These are phyloP conservation scores for Penicillium sp. DNA, from an alignment of 2,329 filamentous ascomycete genomes.

Conservation along the genomic window DNA sequence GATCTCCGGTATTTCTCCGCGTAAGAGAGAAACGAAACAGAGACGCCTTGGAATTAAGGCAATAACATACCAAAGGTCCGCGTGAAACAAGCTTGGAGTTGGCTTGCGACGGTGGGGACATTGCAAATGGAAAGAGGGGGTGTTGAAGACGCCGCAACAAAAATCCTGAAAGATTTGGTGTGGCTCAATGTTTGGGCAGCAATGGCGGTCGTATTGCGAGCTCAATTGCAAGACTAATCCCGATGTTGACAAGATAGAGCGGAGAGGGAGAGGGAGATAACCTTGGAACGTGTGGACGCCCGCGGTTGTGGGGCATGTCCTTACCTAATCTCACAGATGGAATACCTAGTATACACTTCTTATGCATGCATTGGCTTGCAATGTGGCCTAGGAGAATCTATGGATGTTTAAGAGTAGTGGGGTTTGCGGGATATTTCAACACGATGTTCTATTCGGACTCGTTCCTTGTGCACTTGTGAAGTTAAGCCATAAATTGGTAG, in stretches of 20 bases:
- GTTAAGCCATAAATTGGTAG: no score
- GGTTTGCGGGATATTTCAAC: no score
- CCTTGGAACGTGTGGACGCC: no score
- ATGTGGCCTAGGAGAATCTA: no score
- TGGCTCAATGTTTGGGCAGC: constrained; percentile 4
- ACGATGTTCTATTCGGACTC: no score
- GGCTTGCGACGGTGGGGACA: constrained; percentile 24
- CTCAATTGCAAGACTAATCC: constrained; percentile 4
- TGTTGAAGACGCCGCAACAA: neutral
- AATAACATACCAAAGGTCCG: constrained; percentile 35
- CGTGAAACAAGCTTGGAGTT: constrained; percentile 33
- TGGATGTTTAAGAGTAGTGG: no score
- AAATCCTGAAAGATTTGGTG: neutral
- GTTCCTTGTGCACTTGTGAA: no score
- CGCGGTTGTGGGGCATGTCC: constrained; percentile 5
- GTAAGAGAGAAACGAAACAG: no score
- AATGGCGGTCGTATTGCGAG: neutral
- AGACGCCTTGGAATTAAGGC: neutral
- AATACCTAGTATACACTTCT: no score
- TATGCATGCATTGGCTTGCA: no score
- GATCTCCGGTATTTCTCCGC: no score
- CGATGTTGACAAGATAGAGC: constrained; percentile 11
- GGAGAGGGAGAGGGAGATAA: constrained; percentile 1
- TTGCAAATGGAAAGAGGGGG: constrained; percentile 4
- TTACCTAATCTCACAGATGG: constrained; percentile 8